phyloP scores from a whole-genome alignment of 2,329 filamentous ascomycete genomes.

The Claviceps citrina region DNA sequence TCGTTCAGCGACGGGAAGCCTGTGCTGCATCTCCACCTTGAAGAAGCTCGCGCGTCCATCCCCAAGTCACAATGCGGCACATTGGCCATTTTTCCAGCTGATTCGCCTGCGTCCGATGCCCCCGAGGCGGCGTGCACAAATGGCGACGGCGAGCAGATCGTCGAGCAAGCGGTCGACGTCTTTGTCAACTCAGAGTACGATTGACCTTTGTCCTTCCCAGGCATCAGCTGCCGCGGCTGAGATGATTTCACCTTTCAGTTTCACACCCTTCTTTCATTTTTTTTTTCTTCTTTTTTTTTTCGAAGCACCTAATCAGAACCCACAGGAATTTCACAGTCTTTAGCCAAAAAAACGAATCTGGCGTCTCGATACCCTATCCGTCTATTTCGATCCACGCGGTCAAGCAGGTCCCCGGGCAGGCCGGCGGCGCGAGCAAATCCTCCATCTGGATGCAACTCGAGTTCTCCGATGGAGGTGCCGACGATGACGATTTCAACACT shows the following conservation, averaged over 20 bases:
- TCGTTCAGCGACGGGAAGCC: conserved; percentile 59
- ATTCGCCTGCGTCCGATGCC: conserved; percentile 17
- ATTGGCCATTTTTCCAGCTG: conserved; percentile 37
- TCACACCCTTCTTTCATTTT: too few relatives aligned
- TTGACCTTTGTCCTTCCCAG: too few relatives aligned
- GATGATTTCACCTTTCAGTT: too few relatives aligned
- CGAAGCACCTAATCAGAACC: neutral
- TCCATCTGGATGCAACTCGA: conserved; percentile 55
- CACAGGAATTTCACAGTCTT: conserved; percentile 42
- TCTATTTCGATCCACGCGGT: conserved; percentile 61
- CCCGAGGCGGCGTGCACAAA: conserved; percentile 12
- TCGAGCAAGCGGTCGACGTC: conserved; percentile 36
- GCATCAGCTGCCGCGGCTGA: too few relatives aligned
- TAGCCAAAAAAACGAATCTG: conserved; percentile 39
- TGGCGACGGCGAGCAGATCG: conserved; percentile 19
- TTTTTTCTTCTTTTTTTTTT: neutral
- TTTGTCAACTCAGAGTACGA: conserved; percentile 43
- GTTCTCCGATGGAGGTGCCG: conserved; percentile 40
- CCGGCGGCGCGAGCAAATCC: conserved; percentile 23
- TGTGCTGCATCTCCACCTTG: conserved; percentile 49
- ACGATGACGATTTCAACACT: conserved; percentile 49
- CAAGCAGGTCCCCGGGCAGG: conserved; percentile 34
- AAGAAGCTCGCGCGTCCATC: conserved; percentile 41
- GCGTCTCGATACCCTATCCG: conserved; percentile 58
- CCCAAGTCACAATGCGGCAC: conserved; percentile 36